Percentiles rank a stretch among this genome's conserved stretches.
Conservation (phyloP, 805 yeast species). For the Hanseniaspora occidentalis region DNA sequence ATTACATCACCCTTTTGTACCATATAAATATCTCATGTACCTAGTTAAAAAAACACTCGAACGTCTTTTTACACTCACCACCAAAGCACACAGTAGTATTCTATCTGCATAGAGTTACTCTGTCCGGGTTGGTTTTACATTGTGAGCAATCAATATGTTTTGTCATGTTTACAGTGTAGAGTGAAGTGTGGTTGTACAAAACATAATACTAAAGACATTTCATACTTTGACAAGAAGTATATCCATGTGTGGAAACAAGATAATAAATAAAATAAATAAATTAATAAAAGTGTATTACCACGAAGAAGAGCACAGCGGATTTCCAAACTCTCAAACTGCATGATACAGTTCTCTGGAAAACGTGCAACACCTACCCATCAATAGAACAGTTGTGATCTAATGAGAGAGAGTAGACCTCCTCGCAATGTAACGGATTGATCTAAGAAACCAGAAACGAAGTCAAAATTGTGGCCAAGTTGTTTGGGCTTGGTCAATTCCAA, state of each 20-base stretch:
- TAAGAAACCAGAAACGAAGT: conserved; percentile 32
- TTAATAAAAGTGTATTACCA: conserved; percentile 6
- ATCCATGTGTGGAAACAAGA: neutral
- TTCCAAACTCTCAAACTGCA: conserved; percentile 8
- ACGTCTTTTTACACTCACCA: no score
- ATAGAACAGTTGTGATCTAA: neutral
- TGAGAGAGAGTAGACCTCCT: conserved; percentile 4
- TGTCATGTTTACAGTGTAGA: no score
- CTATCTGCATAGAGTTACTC: no score
- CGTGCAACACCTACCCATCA: conserved; percentile 6
- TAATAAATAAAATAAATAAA: neutral
- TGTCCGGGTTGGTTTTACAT: no score
- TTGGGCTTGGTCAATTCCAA: conserved; percentile 24
- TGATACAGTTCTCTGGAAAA: conserved; percentile 7
- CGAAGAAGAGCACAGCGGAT: conserved; percentile 8
- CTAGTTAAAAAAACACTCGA: no score
- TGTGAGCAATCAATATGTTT: no score
- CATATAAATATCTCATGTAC: no score
- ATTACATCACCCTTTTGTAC: no score
- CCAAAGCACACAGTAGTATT: no score
- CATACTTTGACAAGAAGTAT: neutral
- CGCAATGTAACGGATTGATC: conserved; percentile 15
- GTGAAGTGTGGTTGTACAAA: no score
- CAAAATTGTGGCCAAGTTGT: conserved; percentile 26
- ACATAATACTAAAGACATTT: neutral